Evolutionary conservation across 768 basidiomycete species (phyloP), one percentile per base, ranked within the genome.

Genomic region (Macrolepiota albuminosa): DNA sequence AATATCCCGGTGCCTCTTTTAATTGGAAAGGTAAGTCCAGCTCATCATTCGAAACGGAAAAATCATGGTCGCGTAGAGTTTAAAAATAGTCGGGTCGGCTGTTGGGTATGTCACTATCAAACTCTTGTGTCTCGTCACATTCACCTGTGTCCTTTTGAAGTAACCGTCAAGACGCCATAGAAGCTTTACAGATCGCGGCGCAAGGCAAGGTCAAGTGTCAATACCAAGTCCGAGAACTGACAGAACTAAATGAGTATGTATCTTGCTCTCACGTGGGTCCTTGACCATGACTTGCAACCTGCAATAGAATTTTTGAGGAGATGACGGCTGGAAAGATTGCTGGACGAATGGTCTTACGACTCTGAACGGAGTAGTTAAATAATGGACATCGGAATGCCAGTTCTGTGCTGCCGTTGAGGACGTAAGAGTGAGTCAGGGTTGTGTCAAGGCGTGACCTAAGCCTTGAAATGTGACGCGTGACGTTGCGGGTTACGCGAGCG

Each of bases 111-210:
- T 64, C 34, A 21, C 29, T 54, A 26, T 39, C 33, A n/a, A 36
- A 33, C 46, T 16, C 14, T 42, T 13, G 18, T 39, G 3, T 39
- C 18, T 24, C 11, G 34, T 36, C 6, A 18, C 39, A 10, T 66
- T 64, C 11, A 64, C 59, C 31, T 54, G 34, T 21, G 33, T 26
- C 9, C 42, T 16, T 29, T 50, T 10, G 16, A 13, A 86, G 88
- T 2, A 90, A 86, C 71, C 85, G 87, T 42, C 89, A 92, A 71
- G 93, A 94, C 65, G 81, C 85, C 8, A 72, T 79, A n/a, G 91
- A 95, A 70, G 88, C 93, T 0, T 76, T 94, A 21, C 80, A 83
- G 2, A 81, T 93, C 55, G 91, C 89, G 0, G 81, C 84, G 0
- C 68, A 73, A 21, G 90, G 89, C 11, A 86, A 85, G 64, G 86